These are phyloP conservation scores for Mercurialis annua DNA, from an alignment of 345 rosid species.

Conservation along the genomic window DNA sequence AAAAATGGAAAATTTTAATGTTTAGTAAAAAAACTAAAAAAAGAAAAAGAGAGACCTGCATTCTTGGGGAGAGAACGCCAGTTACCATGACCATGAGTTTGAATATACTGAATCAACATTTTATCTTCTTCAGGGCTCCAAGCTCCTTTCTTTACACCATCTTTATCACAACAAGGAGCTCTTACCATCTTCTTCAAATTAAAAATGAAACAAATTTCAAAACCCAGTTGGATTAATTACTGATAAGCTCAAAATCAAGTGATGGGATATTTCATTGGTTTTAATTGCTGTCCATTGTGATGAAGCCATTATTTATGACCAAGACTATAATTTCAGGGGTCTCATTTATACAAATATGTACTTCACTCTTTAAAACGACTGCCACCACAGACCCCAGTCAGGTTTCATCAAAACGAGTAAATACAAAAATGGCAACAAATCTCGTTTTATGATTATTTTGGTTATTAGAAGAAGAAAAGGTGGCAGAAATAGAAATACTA, in stretches of 20 bases:
- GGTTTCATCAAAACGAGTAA: conserved; percentile 9
- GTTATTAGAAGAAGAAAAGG: not conserved
- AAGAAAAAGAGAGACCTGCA: conserved; percentile 43
- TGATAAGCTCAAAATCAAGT: not conserved
- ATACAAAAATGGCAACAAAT: not conserved
- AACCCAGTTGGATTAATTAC: not conserved
- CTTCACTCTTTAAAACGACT: not conserved
- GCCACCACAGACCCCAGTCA: not conserved
- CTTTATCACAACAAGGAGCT: conserved; percentile 81
- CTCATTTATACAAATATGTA: conserved; percentile 16
- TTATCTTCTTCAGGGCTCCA: conserved; percentile 90
- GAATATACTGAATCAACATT: conserved; percentile 62
- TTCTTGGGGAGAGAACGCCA: conserved; percentile 90
- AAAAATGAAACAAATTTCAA: not conserved
- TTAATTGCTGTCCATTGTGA: not conserved
- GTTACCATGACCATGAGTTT: conserved; percentile 73
- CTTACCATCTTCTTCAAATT: conserved; percentile 60
- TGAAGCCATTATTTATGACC: not conserved
- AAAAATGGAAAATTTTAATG: no score
- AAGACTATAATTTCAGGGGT: not conserved
- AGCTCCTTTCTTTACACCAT: conserved; percentile 77
- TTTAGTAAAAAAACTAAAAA: not conserved
- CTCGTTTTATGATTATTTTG: no score
- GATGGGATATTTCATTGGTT: conserved; percentile 22
- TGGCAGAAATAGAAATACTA: not conserved